Conservation (phyloP, 169 alveolate genomes). For the Amoebophrya sp. region DNA sequence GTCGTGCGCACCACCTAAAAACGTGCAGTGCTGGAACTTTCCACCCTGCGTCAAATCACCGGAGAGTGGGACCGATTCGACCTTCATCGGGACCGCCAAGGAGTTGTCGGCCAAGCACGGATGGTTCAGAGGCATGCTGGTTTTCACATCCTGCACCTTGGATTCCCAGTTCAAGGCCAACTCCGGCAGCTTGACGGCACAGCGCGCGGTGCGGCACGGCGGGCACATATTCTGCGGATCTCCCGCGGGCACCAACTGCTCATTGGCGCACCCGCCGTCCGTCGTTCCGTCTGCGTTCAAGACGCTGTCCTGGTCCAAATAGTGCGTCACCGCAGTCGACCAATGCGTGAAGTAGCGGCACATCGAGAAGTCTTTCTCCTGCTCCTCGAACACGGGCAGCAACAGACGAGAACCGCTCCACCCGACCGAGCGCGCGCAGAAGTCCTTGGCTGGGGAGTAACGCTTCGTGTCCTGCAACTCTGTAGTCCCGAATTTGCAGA, state of each 20-base stretch:
- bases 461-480: background rate
- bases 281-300: background rate
- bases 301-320: background rate
- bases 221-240: background rate
- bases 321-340: background rate
- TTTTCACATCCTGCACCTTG: background rate
- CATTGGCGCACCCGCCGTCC: background rate
- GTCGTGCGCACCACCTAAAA: background rate
- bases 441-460: background rate
- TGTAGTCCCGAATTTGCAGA: background rate
- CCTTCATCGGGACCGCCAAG: background rate
- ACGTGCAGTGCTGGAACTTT: background rate
- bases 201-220: background rate
- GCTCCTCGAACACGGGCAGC: background rate
- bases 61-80: background rate
- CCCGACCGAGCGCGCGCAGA: background rate
- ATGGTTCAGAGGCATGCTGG: background rate
- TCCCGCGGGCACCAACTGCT: background rate
- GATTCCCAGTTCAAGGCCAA: background rate
- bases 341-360: background rate
- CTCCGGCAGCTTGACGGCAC: background rate
- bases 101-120: background rate
- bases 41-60: background rate
- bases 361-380: background rate
- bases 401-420: background rate